Base-by-base conservation (phyloP, 768 basidiomycete genomes). In the Lactarius quietus region DNA sequence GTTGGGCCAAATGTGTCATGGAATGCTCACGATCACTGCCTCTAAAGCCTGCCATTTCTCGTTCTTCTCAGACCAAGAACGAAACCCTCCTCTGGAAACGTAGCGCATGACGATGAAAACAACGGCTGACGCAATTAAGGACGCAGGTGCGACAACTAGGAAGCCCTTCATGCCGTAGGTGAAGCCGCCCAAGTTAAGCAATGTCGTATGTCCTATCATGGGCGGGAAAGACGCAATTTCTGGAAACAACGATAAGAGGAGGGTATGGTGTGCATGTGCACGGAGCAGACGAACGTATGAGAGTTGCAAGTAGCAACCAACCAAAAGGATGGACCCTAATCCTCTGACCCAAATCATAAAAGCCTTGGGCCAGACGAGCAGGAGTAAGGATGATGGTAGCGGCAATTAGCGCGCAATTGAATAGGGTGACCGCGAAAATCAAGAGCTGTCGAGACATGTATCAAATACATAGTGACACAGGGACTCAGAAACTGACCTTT, bases 161-260 rank as follows among this genome's bases (percentile, higher is more conserved):
- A 90, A 88, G 0, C 93, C 93, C 63, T 82, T 82, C 78, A 91
- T 81, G 53, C 93, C 92, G 70, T 90, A 94, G 1, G 90, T 88
- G 74, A 93, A 94, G 1, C 93, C 93, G 70, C 86, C 88, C 9
- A 95, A 73, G 15, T 87, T 86, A 33, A 85, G 70, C 48, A 77
- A 75, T 0, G 89, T 88, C 0, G 87, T 87, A 73, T 88, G 86
- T 1, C 90, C 90, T 61, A 88, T 78, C 66, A 86, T 73, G 18
- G 84, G 88, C 23, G 84, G 87, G 69, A 86, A 83, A 17, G 82
- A 86, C 35, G 81, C 76, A 26, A 80, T 65, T 23, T 82, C 83
- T 84, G 70, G 14, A 9, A 60, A 39, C 4, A 18, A 9, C 6
- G n/a, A 35, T 31, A 31, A 62, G 39, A 63, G 39, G 39, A 33